Evolutionary conservation across 352 stramenopile species (phyloP).

Genomic region (Phytophthora citricola): DNA sequence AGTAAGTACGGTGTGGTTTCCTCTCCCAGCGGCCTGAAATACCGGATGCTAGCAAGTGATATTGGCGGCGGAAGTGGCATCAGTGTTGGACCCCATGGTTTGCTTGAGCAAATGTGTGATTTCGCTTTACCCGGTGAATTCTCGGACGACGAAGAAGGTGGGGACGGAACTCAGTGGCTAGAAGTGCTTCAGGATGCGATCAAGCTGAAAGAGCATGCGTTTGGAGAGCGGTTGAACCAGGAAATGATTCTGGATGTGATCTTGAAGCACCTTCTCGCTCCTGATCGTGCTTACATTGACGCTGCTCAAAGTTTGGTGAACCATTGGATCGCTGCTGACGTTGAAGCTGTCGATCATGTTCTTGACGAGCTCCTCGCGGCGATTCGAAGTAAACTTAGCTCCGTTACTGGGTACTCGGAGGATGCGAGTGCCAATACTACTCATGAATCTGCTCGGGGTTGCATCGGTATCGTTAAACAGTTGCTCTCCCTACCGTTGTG

Average conservation of each 20-base stretch:
- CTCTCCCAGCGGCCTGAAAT: constrained; percentile 44
- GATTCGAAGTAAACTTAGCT: constrained; percentile 45
- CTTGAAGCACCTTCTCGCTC: constrained; percentile 52
- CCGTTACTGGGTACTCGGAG: constrained; percentile 40
- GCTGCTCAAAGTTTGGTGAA: constrained; percentile 53
- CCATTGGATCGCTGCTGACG: constrained; percentile 61
- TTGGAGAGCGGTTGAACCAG: constrained; percentile 63
- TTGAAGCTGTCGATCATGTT: constrained; percentile 51
- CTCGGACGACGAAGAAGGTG: constrained; percentile 17
- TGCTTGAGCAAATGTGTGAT: constrained; percentile 62
- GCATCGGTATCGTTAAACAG: constrained; percentile 41
- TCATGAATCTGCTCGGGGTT: constrained; percentile 40
- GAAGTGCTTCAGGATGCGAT: constrained; percentile 66
- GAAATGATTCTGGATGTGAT: constrained; percentile 65
- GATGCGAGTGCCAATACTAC: constrained; percentile 33
- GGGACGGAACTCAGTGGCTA: constrained; percentile 47
- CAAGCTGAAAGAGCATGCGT: constrained; percentile 76
- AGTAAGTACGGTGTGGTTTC: constrained; percentile 53
- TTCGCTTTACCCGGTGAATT: constrained; percentile 39
- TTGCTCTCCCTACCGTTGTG: constrained; percentile 46
- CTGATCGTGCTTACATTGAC: constrained; percentile 30
- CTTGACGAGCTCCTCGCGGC: constrained; percentile 45
- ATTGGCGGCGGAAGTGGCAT: constrained; percentile 4
- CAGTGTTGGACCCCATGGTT: constrained; percentile 27
- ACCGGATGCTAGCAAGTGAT: constrained; percentile 43